These are phyloP conservation scores for Rhinocladiella similis DNA, from an alignment of 2,329 filamentous ascomycete species.

Conservation along the genomic window DNA sequence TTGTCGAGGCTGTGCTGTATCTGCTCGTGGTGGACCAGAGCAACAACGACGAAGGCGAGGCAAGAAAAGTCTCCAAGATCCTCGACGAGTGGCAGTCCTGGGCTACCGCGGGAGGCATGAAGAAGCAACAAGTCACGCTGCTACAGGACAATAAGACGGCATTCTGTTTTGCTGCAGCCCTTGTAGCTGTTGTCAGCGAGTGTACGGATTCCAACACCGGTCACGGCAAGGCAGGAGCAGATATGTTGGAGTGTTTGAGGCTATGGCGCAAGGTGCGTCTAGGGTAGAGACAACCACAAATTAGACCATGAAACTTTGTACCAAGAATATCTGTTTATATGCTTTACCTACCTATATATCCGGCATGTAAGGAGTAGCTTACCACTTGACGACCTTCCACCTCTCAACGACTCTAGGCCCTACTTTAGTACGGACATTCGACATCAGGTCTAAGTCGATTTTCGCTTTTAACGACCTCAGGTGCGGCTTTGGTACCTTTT, in stretches of 20 bases:
- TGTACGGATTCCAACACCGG: constrained; percentile 19
- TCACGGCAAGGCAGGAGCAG: constrained; percentile 26
- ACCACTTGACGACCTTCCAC: too few relatives aligned
- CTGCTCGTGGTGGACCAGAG: constrained; percentile 31
- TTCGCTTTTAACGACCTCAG: too few relatives aligned
- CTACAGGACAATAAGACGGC: constrained; percentile 27
- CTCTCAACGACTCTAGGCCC: too few relatives aligned
- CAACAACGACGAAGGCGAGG: constrained; percentile 16
- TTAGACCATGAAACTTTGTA: too few relatives aligned
- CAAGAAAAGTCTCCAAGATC: constrained; percentile 27
- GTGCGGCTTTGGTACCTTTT: too few relatives aligned
- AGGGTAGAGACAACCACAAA: too few relatives aligned
- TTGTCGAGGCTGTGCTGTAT: constrained; percentile 32
- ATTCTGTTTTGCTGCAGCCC: constrained; percentile 32
- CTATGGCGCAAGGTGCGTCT: constrained; percentile 35
- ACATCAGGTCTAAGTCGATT: too few relatives aligned
- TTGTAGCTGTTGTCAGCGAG: constrained; percentile 30
- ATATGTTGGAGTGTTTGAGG: constrained; percentile 34
- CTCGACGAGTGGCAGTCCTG: constrained; percentile 33
- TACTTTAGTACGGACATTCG: too few relatives aligned
- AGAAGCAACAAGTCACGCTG: constrained; percentile 28
- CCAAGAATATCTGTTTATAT: too few relatives aligned
- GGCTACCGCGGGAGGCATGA: constrained; percentile 32
- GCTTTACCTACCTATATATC: too few relatives aligned
- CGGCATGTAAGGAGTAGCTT: too few relatives aligned